Conservation (phyloP, 2,329 filamentous ascomycete genomes). For the Alternaria longipes region DNA sequence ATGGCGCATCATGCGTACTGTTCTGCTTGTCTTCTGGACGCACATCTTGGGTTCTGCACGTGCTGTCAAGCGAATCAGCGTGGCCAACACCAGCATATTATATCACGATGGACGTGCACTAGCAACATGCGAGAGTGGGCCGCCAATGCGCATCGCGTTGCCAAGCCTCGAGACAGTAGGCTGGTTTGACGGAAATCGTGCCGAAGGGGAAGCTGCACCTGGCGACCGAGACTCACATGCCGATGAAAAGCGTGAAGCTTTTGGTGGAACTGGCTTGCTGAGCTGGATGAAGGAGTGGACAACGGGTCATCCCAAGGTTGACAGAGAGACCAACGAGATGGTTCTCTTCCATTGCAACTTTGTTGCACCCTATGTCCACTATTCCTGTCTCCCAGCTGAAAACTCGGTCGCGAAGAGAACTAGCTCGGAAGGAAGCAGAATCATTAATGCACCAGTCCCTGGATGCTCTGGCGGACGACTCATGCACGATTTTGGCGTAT, state of each 20-base stretch:
- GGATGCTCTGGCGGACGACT: conserved; percentile 72
- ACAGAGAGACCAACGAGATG: conserved; percentile 70
- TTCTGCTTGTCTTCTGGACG: conserved; percentile 67
- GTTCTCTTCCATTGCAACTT: conserved; percentile 74
- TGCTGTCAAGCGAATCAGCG: conserved; percentile 72
- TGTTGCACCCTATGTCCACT: conserved; percentile 71
- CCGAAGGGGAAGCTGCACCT: conserved; percentile 60
- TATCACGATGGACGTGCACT: conserved; percentile 75
- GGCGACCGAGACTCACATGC: conserved; percentile 28
- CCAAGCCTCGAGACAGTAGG: conserved; percentile 73
- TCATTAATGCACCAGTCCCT: conserved; percentile 66
- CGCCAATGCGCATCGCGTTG: conserved; percentile 71
- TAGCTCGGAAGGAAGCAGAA: conserved; percentile 5
- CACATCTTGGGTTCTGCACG: conserved; percentile 65
- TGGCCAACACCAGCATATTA: conserved; percentile 72
- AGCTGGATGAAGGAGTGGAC: conserved; percentile 76
- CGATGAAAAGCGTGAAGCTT: conserved; percentile 33
- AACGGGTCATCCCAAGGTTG: conserved; percentile 74
- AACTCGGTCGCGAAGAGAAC: conserved; percentile 18
- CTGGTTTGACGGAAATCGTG: conserved; percentile 70
- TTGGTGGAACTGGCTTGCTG: conserved; percentile 65
- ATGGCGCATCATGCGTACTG: conserved; percentile 64
- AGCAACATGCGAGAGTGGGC: conserved; percentile 76
- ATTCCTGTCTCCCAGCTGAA: conserved; percentile 64
- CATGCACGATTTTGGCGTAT: conserved; percentile 81